Evolutionary conservation across 2,329 filamentous ascomycete species (phyloP), one percentile per base, ranked within the genome.

Genomic region (Colletotrichum limetticola): DNA sequence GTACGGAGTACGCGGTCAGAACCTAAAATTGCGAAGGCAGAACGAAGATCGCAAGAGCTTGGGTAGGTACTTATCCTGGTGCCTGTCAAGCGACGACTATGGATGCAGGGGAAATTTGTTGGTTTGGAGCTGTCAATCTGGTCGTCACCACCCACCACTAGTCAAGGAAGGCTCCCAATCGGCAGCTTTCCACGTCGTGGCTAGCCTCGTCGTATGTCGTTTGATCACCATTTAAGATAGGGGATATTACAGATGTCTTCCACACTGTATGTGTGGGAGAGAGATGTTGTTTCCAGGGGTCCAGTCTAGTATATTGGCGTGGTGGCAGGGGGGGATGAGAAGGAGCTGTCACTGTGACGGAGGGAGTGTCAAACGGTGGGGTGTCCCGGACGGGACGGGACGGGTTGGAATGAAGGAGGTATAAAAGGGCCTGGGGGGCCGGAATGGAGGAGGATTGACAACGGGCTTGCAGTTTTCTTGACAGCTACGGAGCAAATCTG

Each of bases 111-210:
- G 16, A 19, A 8, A 46, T 16, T 42, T 46, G 42, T 46, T 46
- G 42, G 42, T 16, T 42, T 42, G 16, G 12, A 1, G 35, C 35
- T 42, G 32, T 32, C 32, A 32, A 32, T 11, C 9, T 42, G 42
- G 42, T 46, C 19, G 8, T 19, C 42, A n/a, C 42, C 42, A n/a
- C 42, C 42, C 42, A n/a, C 19, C 42, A 46, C 46, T 24, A 68
- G 30, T 28, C 68, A 35, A 37, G 24, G 5, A 16, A 14, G 35
- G 35, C 14, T 12, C 35, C 70, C 70, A 72, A 72, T 72, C 70
- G 70, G 70, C 32, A 46, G 26, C 32, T 30, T 72, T 69, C 69
- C 69, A 55, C 52, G 6, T 19, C 42, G 42, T 8, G 22, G 26
- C 52, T 64, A 46, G 35, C 30, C 53, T 26, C 59, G 35, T 32